A percentile compares a stretch with the other conserved stretches of the same genome.
phyloP scores from a whole-genome alignment of 305 asterid species.

The Fraxinus velutina region DNA sequence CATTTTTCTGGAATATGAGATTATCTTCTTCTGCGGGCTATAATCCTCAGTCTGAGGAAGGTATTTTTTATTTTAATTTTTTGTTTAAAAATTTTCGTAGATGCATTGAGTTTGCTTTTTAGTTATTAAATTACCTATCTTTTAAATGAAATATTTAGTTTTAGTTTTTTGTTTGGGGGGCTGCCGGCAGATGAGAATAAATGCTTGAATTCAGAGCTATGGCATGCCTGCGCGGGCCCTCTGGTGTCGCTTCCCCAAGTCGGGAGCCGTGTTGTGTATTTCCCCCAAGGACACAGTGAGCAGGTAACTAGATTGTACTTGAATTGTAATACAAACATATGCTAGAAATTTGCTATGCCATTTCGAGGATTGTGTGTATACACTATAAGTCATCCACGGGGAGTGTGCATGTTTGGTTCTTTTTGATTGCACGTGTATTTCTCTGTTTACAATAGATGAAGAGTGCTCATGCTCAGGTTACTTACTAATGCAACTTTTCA shows the following conservation, averaged over 20 bases:
- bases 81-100: not conserved
- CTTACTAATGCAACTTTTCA: not conserved
- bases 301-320: conserved; percentile 48
- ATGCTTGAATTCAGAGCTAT: conserved; percentile 95
- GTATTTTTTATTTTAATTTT: conserved; percentile 27
- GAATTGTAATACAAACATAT: conserved; percentile 5
- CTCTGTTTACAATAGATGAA: not conserved
- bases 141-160: conserved; percentile 1
- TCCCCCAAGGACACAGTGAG: conserved; percentile 96
- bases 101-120: conserved; percentile 19
- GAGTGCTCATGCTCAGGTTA: not conserved
- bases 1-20: conserved; percentile 58
- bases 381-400: not conserved
- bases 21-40: conserved; percentile 59
- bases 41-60: conserved; percentile 73
- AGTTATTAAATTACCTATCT: conserved; percentile 13
- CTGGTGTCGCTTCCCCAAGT: conserved; percentile 82
- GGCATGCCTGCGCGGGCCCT: conserved; percentile 99
- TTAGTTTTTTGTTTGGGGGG: conserved; percentile 1
- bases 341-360: not conserved
- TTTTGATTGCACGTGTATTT: not conserved
- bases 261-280: conserved; percentile 86
- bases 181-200: conserved; percentile 65
- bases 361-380: not conserved
- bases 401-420: not conserved